Evolutionary conservation across 1,284 basidiomycete species (phyloP), one percentile per base, ranked within the genome.

Genomic region (Spongispora temasekensis): DNA sequence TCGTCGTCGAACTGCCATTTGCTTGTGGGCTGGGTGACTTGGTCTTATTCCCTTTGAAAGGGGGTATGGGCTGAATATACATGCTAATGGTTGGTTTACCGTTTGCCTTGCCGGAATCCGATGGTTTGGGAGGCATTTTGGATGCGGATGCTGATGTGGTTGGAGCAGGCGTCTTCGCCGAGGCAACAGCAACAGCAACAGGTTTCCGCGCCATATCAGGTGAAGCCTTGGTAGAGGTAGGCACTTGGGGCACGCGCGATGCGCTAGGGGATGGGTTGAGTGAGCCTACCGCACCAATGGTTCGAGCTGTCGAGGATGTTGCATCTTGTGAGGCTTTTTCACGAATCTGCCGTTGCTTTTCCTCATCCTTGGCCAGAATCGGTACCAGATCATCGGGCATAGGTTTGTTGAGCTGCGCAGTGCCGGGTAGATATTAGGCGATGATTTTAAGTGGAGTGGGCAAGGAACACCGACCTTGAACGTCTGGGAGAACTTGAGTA

Each of bases 341-440:
- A 61, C 87, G 84, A 70, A 96, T 95, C 58, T 81, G 84, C 65
- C 87, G 86, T 70, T 95, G 93, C 77, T 93, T 95, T 56, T 89
- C 86, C 76, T 93, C 91, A 69, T 96, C 93, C 77, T 97, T 97
- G 50, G 93, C 87, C 37, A 97, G 79, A 68, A 97, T 95, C 5
- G 91, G 85, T n/a, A 97, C 89, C 57, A 98, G 85, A 74, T 98
- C 97, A 52, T 94, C 91, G 13, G 95, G 96, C 65, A 98, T 93
- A 9, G 95, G 93, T 71, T 95, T 91, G 72, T 95, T 96, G 57
- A 97, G 87, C 93, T 94, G 64, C 28, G 46, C 57, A 37, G 44
- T 51, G 21, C 30, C 54, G 30, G 10, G 17, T 56, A 35, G 54
- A 60, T 53, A 10, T 57, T 34, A 15, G 25, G 19, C 50, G 30